Conservation (phyloP, 179 eudicot species). For the Nepenthes alata region DNA sequence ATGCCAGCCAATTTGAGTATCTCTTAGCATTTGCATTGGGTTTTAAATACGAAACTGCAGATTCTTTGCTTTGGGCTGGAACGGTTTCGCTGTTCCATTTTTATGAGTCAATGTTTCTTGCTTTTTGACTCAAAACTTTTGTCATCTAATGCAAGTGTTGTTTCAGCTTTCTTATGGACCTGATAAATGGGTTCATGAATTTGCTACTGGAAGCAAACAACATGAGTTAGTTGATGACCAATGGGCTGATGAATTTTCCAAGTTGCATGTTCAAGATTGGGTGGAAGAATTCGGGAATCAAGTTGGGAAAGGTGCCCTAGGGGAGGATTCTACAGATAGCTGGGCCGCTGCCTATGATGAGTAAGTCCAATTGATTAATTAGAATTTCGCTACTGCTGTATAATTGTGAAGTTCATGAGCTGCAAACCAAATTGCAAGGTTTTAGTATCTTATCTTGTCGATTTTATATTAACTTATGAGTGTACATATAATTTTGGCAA, state of each 20-base stretch:
- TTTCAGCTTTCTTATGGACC: slow-evolving; percentile 52
- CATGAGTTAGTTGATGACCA: slow-evolving; percentile 46
- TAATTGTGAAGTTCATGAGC: too few relatives aligned
- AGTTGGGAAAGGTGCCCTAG: slow-evolving; percentile 53
- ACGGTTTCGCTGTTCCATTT: too few relatives aligned
- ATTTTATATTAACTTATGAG: too few relatives aligned
- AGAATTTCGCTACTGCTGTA: too few relatives aligned
- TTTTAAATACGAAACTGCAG: too few relatives aligned
- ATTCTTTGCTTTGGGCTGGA: too few relatives aligned
- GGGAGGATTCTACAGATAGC: slow-evolving; percentile 47
- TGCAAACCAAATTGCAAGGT: too few relatives aligned
- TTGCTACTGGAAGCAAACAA: slow-evolving; percentile 42
- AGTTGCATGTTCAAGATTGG: slow-evolving; percentile 83
- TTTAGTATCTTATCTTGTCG: too few relatives aligned
- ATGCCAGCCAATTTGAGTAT: too few relatives aligned
- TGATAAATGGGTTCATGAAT: slow-evolving; percentile 72
- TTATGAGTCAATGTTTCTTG: too few relatives aligned
- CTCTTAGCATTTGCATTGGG: too few relatives aligned
- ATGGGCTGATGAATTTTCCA: slow-evolving; percentile 91
- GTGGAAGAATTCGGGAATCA: slow-evolving; percentile 83
- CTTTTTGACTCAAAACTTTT: not conserved
- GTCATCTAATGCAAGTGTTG: slow-evolving; percentile 2
- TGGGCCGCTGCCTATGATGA: slow-evolving; percentile 93
- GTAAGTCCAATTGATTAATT: slow-evolving; percentile 36
- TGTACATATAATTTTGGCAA: too few relatives aligned